Conservation (phyloP, 2,329 filamentous ascomycete genomes). For the Aureobasidium musti region DNA sequence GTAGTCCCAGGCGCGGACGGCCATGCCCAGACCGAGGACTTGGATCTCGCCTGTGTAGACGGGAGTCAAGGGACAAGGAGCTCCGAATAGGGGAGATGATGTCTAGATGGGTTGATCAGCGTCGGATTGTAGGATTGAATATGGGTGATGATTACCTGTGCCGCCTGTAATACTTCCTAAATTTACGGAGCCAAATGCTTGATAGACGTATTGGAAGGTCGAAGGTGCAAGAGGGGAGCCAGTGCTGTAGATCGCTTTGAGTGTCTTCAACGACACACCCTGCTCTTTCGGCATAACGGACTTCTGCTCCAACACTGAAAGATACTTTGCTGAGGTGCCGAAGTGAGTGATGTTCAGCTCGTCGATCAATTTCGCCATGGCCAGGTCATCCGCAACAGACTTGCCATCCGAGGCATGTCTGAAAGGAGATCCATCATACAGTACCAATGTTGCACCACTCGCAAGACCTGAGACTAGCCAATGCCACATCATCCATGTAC, state of each 20-base stretch:
- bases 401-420: constrained; percentile 51
- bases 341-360: constrained; percentile 86
- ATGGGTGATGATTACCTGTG: constrained; percentile 50
- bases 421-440: constrained; percentile 95
- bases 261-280: constrained; percentile 57
- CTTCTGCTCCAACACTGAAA: constrained; percentile 85
- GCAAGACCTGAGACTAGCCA: constrained; percentile 89
- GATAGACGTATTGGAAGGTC: constrained; percentile 88
- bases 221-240: constrained; percentile 90
- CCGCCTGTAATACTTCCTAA: constrained; percentile 92
- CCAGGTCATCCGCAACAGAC: constrained; percentile 69
- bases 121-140: background rate
- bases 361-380: constrained; percentile 79
- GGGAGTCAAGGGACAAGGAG: constrained; percentile 63
- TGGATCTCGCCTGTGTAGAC: constrained; percentile 56
- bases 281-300: constrained; percentile 59
- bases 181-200: constrained; percentile 78
- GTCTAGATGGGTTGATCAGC: constrained; percentile 61
- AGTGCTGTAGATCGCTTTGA: constrained; percentile 90
- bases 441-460: constrained; percentile 75
- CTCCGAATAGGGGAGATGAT: constrained; percentile 92
- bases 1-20: constrained; percentile 53
- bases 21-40: constrained; percentile 54
- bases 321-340: constrained; percentile 90
- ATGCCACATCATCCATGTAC: constrained; percentile 99